Percentiles rank a stretch among this genome's conserved stretches.
Evolutionary conservation across 495 filamentous ascomycete genomes (phyloP).

Genomic region (Aspergillus nidulans): DNA sequence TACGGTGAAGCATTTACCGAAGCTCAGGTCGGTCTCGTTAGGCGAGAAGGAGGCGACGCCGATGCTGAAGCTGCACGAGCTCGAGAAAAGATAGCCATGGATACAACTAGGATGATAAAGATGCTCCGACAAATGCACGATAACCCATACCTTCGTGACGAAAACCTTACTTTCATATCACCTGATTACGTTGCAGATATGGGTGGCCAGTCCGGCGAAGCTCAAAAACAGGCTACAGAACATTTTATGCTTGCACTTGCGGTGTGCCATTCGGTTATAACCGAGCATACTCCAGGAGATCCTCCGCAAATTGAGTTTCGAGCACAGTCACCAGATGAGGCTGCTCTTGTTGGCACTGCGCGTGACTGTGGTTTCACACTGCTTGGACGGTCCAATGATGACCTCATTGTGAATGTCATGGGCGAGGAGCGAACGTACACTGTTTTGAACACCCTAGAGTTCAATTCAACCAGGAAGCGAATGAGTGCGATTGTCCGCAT

Average conservation of each 20-base stretch:
- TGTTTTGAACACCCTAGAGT: slow-evolving; percentile 93
- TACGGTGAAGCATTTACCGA: slow-evolving; percentile 99
- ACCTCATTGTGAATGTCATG: slow-evolving; percentile 79
- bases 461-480: slow-evolving; percentile 93
- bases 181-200: slow-evolving; percentile 84
- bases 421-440: slow-evolving; percentile 79
- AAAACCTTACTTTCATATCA: slow-evolving; percentile 87
- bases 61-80: slow-evolving; percentile 72
- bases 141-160: slow-evolving; percentile 88
- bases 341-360: slow-evolving; percentile 89
- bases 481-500: slow-evolving; percentile 98
- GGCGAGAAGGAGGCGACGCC: slow-evolving; percentile 79
- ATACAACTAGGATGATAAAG: slow-evolving; percentile 65
- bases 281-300: slow-evolving; percentile 82
- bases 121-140: slow-evolving; percentile 71
- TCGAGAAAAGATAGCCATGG: slow-evolving; percentile 72
- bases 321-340: slow-evolving; percentile 96
- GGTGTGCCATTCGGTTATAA: slow-evolving; percentile 93
- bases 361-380: slow-evolving; percentile 97
- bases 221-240: slow-evolving; percentile 71
- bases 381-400: slow-evolving; percentile 70
- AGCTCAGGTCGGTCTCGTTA: slow-evolving; percentile 91
- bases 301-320: slow-evolving; percentile 91
- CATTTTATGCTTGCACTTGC: slow-evolving; percentile 95
- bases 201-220: slow-evolving; percentile 65